A percentile compares a stretch with the other conserved stretches of the same genome.
These are phyloP conservation scores for Diatrype stigma DNA, from an alignment of 2,329 filamentous ascomycete genomes.

Conservation along the genomic window DNA sequence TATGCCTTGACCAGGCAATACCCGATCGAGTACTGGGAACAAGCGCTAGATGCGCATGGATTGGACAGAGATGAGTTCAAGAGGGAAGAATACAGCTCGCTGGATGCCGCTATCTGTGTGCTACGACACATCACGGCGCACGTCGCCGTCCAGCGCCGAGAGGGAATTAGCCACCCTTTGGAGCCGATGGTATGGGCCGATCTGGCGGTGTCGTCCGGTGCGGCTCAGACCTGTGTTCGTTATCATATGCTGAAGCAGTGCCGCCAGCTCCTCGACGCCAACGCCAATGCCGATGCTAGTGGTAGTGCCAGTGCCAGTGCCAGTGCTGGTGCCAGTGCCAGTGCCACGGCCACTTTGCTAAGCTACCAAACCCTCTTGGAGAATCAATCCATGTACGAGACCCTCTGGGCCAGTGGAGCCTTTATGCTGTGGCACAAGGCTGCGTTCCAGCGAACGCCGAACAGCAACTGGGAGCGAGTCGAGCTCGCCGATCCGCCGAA, in stretches of 20 bases:
- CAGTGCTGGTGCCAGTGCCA: too few species aligned
- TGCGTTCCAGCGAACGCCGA: not conserved
- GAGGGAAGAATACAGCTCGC: not conserved
- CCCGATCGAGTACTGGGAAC: not conserved
- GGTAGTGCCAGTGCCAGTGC: too few species aligned
- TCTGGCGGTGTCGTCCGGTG: not conserved
- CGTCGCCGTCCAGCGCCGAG: not conserved
- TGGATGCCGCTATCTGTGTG: not conserved
- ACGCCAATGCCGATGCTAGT: too few species aligned
- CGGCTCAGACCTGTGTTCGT: not conserved
- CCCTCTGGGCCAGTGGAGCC: not conserved
- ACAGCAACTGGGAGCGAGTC: not conserved
- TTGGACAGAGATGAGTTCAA: not conserved
- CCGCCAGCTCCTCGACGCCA: not conserved
- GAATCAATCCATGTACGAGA: not conserved
- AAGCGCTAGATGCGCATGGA: not conserved
- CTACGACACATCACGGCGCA: not conserved
- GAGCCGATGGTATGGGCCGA: not conserved
- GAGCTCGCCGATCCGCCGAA: not conserved
- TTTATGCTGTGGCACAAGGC: not conserved
- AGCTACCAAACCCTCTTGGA: not conserved
- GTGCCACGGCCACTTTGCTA: not conserved
- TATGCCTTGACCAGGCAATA: not conserved
- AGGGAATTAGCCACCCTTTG: not conserved
- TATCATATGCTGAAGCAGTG: not conserved